Base-by-base conservation (phyloP, 495 filamentous ascomycete genomes). In the Amphirosellinia nigrospora region DNA sequence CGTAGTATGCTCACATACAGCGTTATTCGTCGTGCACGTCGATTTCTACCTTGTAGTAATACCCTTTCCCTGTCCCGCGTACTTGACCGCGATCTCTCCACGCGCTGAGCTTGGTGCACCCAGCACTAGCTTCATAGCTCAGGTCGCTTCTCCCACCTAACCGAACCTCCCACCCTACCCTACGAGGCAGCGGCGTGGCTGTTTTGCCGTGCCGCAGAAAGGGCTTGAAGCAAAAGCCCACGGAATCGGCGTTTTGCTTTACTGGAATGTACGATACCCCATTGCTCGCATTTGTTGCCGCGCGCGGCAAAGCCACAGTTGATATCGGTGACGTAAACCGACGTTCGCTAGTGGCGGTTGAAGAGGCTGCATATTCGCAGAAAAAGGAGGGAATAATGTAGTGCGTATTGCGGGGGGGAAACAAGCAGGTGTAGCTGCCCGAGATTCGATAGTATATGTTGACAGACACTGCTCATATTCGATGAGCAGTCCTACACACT, bases 1-100 rank as follows among this genome's bases (percentile, higher is more conserved):
- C 76, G 76, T 78, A 78, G 76, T 73, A 76, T 71, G 72, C 74
- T 73, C 60, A 74, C 71, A 71, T 66, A 36, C 72, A 74, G 69
- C 67, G 67, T 58, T 58, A 36, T 61, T 34, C 45, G 48, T 66
- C 65, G 61, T 65, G 46, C 64, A 58, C 53, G 34, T 45, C 38
- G 65, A 41, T 68, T 38, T 13, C 46, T 39, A 73, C 72, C 63
- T 62, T 62, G 76, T 78, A 78, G 76, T 61, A 39, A 41, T 66
- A 52, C 11, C 53, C 48, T 21, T 23, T 15, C 13, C 55, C 28
- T 16, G 9, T 46, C 36, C 36, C 48, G 38, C 32, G 26, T 39
- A 34, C 19, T 55, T 68, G 43, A 36, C 21, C 21, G 32, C 55
- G 55, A 21, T 48, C n/a, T 43, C 67, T 59, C n/a, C 34, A 34